Base-by-base conservation (phyloP, 78 protist genomes). In the Protostelium mycophagum region DNA sequence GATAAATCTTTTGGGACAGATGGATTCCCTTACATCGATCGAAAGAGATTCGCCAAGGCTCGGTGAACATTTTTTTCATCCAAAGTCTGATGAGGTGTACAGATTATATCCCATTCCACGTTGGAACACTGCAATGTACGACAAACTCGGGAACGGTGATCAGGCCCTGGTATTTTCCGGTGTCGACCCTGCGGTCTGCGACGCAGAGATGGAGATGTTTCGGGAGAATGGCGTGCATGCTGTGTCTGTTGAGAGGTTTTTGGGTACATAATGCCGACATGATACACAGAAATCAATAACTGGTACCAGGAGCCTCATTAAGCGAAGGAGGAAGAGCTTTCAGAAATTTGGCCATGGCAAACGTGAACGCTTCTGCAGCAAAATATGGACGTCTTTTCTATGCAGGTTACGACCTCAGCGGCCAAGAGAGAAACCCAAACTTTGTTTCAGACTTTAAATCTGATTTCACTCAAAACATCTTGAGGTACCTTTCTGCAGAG, bases 301-400 rank as follows among this genome's bases (percentile, higher is more conserved):
- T 16, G 73, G 31, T 16, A 51, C 73, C 73, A 51, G n/a, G n/a
- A n/a, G n/a, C n/a, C n/a, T n/a, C n/a, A n/a, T n/a, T n/a, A n/a
- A n/a, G 73, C 16, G 73, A 25, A 25, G 73, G 16, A 51, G 73
- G 73, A 25, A 51, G 73, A 25, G 73, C 73, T 5, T 51, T 51
- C 73, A 51, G 73, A 51, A 51, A 51, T 51, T 51, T 51, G 73
- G 73, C 73, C 73, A 51, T 51, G 73, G 73, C 73, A 51, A 51
- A 51, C 73, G 16, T 16, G 73, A 51, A 51, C 73, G 73, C 73
- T 25, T 51, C 73, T 51, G 73, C 73, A 5, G 73, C 73, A 5
- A 51, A 51, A 16, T 51, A 25, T 16, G 73, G 73, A 16, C 5
- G 73, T 25, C 73, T 51, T 16, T 51, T 51, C 73, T 51, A 51